These are phyloP conservation scores for Triadica sebifera DNA, from an alignment of 345 rosid species.

Conservation along the genomic window DNA sequence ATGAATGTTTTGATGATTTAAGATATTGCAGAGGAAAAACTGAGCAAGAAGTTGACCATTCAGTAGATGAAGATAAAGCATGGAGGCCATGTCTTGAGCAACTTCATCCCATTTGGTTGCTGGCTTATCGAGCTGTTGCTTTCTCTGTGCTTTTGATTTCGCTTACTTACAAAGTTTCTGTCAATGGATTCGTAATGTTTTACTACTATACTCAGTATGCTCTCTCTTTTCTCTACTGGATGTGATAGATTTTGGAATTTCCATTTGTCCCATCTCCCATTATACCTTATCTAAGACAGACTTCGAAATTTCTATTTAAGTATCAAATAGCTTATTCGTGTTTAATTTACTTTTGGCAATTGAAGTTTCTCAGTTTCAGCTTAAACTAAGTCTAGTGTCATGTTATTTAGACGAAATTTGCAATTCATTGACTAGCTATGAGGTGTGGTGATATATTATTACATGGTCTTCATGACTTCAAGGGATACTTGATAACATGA, in stretches of 20 bases:
- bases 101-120: conserved; percentile 63
- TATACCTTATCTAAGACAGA: neutral
- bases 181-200: conserved; percentile 41
- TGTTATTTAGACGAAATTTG: neutral
- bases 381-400: neutral
- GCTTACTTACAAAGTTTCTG: conserved; percentile 27
- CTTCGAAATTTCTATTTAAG: neutral
- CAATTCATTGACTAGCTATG: neutral
- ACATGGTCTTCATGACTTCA: neutral
- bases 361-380: neutral
- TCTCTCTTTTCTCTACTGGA: conserved; percentile 9
- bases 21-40: conserved; percentile 27
- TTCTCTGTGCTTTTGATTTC: conserved; percentile 50
- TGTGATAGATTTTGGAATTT: neutral
- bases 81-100: conserved; percentile 61
- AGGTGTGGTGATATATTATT: neutral
- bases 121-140: conserved; percentile 49
- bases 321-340: neutral
- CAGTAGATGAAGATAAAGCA: conserved; percentile 34
- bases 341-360: neutral
- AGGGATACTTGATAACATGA: neutral
- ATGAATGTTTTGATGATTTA: conserved; percentile 34
- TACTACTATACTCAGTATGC: conserved; percentile 64
- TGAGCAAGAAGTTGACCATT: conserved; percentile 21
- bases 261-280: neutral